Evolutionary conservation across 129 eudicot genomes (phyloP).

Genomic region (Mikania micrantha): DNA sequence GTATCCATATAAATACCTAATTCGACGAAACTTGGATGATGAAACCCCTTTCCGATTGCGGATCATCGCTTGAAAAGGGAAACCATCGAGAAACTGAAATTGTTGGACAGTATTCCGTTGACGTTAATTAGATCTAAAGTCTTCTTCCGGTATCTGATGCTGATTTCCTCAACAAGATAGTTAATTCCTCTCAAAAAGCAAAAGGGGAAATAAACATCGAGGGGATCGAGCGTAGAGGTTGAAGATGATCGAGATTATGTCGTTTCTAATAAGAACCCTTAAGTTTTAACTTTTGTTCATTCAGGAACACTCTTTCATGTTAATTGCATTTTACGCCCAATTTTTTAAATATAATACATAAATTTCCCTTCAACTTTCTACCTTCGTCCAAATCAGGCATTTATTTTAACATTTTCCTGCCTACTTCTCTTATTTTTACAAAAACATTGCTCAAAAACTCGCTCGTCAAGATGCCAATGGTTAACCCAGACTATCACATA

Average conservation of each 20-base stretch:
- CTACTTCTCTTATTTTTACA: too few relatives aligned
- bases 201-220: slow-evolving; percentile 10
- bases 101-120: not conserved
- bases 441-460: too few relatives aligned
- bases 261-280: slow-evolving; percentile 15
- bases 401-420: too few relatives aligned
- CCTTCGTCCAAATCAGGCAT: too few relatives aligned
- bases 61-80: slow-evolving; percentile 23
- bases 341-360: too few relatives aligned
- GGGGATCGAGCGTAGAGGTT: slow-evolving; percentile 29
- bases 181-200: not conserved
- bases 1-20: slow-evolving; percentile 18
- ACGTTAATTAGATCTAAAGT: slow-evolving; percentile 7
- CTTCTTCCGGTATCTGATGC: slow-evolving; percentile 4
- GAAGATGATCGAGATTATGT: slow-evolving; percentile 23
- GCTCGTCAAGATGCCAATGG: too few relatives aligned
- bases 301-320: not conserved
- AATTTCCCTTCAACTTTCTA: too few relatives aligned
- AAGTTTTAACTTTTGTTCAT: slow-evolving; percentile 11
- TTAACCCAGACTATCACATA: too few relatives aligned
- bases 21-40: slow-evolving; percentile 27
- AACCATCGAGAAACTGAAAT: slow-evolving; percentile 22
- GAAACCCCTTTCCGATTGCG: slow-evolving; percentile 25
- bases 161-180: not conserved
- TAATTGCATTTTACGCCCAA: not conserved